phyloP scores from a whole-genome alignment of 2,329 filamentous ascomycete species.

The Phialocephala sp. region DNA sequence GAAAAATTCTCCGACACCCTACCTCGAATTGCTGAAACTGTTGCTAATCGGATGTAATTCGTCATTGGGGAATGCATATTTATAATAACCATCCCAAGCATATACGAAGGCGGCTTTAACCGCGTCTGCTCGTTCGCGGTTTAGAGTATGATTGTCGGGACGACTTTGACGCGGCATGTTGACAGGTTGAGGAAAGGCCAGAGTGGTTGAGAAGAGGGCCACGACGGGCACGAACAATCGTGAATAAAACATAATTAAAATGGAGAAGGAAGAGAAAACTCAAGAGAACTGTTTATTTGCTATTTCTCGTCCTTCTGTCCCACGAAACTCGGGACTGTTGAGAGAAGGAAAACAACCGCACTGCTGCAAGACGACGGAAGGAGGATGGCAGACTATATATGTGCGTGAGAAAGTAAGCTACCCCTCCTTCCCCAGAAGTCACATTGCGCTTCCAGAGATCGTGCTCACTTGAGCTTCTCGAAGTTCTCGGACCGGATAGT shows the following conservation, averaged over 20 bases:
- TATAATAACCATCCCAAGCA: constrained; percentile 75
- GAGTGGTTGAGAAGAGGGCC: constrained; percentile 23
- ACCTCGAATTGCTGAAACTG: constrained; percentile 72
- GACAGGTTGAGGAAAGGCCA: constrained; percentile 32
- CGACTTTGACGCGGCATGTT: constrained; percentile 26
- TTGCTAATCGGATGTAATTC: constrained; percentile 74
- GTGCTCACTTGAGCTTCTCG: constrained; percentile 21
- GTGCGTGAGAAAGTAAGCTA: constrained; percentile 13
- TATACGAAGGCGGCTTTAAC: constrained; percentile 72
- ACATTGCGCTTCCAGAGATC: constrained; percentile 13
- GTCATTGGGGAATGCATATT: constrained; percentile 79
- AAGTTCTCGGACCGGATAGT: constrained; percentile 10
- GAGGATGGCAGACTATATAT: constrained; percentile 16
- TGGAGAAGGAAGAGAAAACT: constrained; percentile 9
- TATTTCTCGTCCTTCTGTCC: constrained; percentile 9
- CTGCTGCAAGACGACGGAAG: not conserved
- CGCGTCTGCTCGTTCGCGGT: constrained; percentile 54
- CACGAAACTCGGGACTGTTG: constrained; percentile 7
- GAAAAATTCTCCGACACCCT: constrained; percentile 36
- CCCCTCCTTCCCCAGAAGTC: constrained; percentile 18
- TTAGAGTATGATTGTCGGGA: constrained; percentile 35
- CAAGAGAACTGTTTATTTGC: constrained; percentile 2
- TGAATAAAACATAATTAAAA: constrained; percentile 34
- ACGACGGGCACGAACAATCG: constrained; percentile 27
- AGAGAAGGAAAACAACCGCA: not conserved